Conservation (phyloP, 2,329 filamentous ascomycete species). For the Eutypa lata region DNA sequence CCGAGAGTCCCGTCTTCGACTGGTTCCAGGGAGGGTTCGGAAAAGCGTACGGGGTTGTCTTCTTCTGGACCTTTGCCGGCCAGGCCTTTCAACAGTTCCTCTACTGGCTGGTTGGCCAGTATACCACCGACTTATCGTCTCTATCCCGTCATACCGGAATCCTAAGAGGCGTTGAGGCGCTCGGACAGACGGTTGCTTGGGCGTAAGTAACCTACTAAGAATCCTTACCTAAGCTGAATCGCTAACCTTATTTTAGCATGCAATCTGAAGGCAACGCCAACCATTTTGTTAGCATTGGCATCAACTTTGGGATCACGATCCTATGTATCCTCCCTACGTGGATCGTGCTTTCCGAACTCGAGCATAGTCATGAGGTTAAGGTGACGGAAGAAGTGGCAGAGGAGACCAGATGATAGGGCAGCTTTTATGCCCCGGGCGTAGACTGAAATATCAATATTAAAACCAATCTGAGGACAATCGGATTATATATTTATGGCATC, state of each 20-base stretch:
- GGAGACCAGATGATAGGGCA: no score
- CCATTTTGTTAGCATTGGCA: conserved; percentile 29
- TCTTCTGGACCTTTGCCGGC: conserved; percentile 27
- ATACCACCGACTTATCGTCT: conserved; percentile 27
- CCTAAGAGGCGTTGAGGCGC: conserved; percentile 26
- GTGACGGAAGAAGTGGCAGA: conserved; percentile 8
- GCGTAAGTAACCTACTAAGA: conserved; percentile 16
- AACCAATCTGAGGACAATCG: no score
- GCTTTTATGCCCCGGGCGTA: no score
- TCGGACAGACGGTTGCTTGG: conserved; percentile 31
- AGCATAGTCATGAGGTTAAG: conserved; percentile 25
- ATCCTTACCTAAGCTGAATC: neutral
- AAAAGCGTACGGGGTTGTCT: conserved; percentile 24
- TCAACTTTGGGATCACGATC: conserved; percentile 29
- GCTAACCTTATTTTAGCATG: conserved; percentile 17
- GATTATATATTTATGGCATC: no score
- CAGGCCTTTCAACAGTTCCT: conserved; percentile 31
- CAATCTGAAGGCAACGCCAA: conserved; percentile 29
- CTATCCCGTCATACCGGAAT: conserved; percentile 29
- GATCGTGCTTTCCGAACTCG: conserved; percentile 27
- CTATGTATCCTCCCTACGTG: conserved; percentile 26
- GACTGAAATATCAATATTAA: no score
- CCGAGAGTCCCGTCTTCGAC: conserved; percentile 25
- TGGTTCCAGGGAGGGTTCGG: conserved; percentile 28
- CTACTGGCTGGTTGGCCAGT: conserved; percentile 31